Evolutionary conservation across 768 basidiomycete genomes (phyloP), one percentile per base, ranked within the genome.

Genomic region (Mycena galopus): DNA sequence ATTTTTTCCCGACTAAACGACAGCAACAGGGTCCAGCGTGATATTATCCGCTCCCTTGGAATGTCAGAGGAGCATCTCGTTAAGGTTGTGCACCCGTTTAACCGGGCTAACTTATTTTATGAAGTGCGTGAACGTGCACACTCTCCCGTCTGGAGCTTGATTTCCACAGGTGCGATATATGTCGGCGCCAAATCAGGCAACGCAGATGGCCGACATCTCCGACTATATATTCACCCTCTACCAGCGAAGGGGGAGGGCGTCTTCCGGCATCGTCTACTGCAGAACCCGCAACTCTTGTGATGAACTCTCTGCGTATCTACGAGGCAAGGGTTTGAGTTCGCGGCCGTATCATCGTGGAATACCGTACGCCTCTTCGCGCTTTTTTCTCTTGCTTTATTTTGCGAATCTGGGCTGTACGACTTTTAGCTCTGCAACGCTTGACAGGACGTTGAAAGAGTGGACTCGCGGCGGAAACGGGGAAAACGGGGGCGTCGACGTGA

Each of bases 201-300:
- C 84, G 14, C 88, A 91, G 58, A 93, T 93, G 89, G 84, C 84
- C 25, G 90, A 93, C 55, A 87, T 95, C 10, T 82, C 82, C 74
- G 86, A 91, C 27, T 95, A 92, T 76, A 93, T 96, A 69, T 85
- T 82, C 42, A 87, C 84, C 1, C 82, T 96, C 21, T 88, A 94
- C 76, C 81, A 84, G 35, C 86, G 91, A 53, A 87, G 92, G 10
- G 88, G 88, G 37, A 80, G 86, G 32, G 80, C 90, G 0, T 92
- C 92, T 0, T 90, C 90, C 3, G 94, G 94, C 0, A 92, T 96
- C 57, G 84, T 96, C 3, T 95, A 96, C 76, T 95, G 94, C 78
- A 86, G 94, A n/a, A 87, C 83, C 23, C 88, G 88, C 39, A 84
- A 79, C 10, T 89, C 88, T 19, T 96, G 95, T 69, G 88, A 95